phyloP scores from a whole-genome alignment of 2,329 filamentous ascomycete species.

The Aspergillus quadrilineatus region DNA sequence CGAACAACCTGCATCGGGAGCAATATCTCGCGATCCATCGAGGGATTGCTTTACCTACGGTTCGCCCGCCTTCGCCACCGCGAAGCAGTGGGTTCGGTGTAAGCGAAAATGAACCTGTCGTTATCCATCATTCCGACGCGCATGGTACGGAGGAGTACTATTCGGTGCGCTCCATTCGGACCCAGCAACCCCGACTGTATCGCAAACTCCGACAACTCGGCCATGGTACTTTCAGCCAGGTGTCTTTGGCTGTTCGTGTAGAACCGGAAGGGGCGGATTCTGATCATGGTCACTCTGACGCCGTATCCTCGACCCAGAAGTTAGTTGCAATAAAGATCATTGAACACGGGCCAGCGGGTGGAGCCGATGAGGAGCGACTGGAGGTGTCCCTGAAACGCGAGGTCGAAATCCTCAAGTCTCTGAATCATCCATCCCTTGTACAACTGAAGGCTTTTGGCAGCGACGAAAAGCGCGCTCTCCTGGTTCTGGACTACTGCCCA shows the following conservation, averaged over 20 bases:
- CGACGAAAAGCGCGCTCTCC: slow-evolving; percentile 74
- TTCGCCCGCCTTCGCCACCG: slow-evolving; percentile 74
- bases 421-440: slow-evolving; percentile 86
- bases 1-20: slow-evolving; percentile 65
- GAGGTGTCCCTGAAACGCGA: slow-evolving; percentile 93
- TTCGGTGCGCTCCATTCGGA: slow-evolving; percentile 64
- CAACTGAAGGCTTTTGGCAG: slow-evolving; percentile 90
- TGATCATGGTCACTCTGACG: slow-evolving; percentile 14
- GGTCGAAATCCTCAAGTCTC: slow-evolving; percentile 84
- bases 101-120: slow-evolving; percentile 43
- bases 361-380: slow-evolving; percentile 87
- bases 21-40: slow-evolving; percentile 75
- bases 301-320: slow-evolving; percentile 59
- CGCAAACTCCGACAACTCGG: slow-evolving; percentile 77
- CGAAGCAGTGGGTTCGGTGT: slow-evolving; percentile 65
- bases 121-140: slow-evolving; percentile 21
- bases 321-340: slow-evolving; percentile 94
- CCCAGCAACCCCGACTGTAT: slow-evolving; percentile 73
- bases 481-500: slow-evolving; percentile 88
- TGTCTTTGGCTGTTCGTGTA: slow-evolving; percentile 85
- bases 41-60: slow-evolving; percentile 63
- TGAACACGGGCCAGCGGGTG: slow-evolving; percentile 89
- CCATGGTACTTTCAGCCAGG: slow-evolving; percentile 92
- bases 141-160: slow-evolving; percentile 59
- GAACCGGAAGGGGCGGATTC: slow-evolving; percentile 48